These are phyloP conservation scores for Bryopsis sp. DNA, from an alignment of 139 green algal species.

Conservation along the genomic window DNA sequence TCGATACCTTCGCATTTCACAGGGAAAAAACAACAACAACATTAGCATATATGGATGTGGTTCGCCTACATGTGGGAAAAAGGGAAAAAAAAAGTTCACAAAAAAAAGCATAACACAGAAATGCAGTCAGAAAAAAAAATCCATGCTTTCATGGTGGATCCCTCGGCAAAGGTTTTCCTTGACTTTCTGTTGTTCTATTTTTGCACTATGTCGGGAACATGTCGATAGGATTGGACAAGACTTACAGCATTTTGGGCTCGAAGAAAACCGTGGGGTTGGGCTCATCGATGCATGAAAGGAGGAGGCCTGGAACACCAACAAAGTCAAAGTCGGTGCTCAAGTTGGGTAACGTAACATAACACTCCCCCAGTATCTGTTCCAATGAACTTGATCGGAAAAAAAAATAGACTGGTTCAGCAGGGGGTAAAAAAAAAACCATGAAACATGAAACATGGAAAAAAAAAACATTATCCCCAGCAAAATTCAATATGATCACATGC, in stretches of 20 bases:
- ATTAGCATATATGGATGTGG: no score
- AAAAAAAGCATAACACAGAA: slow-evolving; percentile 16
- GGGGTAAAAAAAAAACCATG: slow-evolving; percentile 1
- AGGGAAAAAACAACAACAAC: no score
- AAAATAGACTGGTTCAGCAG: no score
- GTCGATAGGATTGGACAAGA: neutral
- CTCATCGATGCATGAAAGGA: slow-evolving; percentile 67
- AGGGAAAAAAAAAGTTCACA: no score
- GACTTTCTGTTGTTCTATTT: no score
- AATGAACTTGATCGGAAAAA: no score
- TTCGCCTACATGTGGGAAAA: neutral
- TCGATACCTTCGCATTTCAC: slow-evolving; percentile 70
- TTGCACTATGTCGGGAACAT: neutral
- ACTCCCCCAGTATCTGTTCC: no score
- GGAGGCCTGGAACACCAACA: slow-evolving; percentile 45
- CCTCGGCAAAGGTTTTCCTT: no score
- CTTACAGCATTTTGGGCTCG: slow-evolving; percentile 85
- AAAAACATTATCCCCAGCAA: neutral
- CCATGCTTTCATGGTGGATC: no score
- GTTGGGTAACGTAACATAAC: no score
- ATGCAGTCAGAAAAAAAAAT: no score
- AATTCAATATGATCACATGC: slow-evolving; percentile 1
- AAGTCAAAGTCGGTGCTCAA: neutral
- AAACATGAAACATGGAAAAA: neutral
- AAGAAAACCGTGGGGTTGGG: slow-evolving; percentile 86